phyloP scores from a whole-genome alignment of 495 filamentous ascomycete species.

The Aspergillus bridgeri region DNA sequence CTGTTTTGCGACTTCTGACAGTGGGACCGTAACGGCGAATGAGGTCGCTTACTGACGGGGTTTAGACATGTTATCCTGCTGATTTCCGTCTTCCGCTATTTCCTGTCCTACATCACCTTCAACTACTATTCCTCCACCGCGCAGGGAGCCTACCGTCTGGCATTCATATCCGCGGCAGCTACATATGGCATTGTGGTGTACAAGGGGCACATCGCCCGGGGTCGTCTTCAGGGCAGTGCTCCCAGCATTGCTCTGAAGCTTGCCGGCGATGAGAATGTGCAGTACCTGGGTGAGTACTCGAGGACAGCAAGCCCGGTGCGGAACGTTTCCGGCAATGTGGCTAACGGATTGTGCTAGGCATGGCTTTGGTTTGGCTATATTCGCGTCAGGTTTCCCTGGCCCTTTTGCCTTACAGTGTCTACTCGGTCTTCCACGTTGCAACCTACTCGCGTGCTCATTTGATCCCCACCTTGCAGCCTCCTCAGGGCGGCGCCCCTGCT shows the following conservation, averaged over 20 bases:
- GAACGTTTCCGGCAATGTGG: not conserved
- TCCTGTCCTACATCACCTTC: conserved; percentile 77
- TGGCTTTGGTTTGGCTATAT: conserved; percentile 96
- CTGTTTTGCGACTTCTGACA: not conserved
- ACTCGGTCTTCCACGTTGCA: conserved; percentile 96
- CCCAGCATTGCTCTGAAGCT: conserved; percentile 60
- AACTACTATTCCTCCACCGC: conserved; percentile 73
- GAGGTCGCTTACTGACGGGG: conserved; percentile 21
- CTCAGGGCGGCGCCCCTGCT: conserved; percentile 36
- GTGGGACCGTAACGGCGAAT: not conserved
- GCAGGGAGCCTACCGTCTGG: conserved; percentile 77
- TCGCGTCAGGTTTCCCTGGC: conserved; percentile 84
- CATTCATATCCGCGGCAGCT: conserved; percentile 80
- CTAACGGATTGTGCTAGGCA: conserved; percentile 51
- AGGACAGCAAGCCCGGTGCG: too few species aligned
- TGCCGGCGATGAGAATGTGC: conserved; percentile 88
- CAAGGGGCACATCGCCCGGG: conserved; percentile 86
- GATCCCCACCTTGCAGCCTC: conserved; percentile 48
- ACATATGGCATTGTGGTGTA: conserved; percentile 99
- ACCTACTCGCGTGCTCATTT: conserved; percentile 61
- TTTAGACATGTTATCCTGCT: conserved; percentile 78
- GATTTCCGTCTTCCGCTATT: conserved; percentile 75
- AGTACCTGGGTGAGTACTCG: conserved; percentile 78
- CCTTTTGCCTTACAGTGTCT: conserved; percentile 90
- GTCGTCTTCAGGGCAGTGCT: conserved; percentile 57